phyloP scores from a whole-genome alignment of 192 early-diverging fungal species.

The Jimgerdemannia lactiflua region DNA sequence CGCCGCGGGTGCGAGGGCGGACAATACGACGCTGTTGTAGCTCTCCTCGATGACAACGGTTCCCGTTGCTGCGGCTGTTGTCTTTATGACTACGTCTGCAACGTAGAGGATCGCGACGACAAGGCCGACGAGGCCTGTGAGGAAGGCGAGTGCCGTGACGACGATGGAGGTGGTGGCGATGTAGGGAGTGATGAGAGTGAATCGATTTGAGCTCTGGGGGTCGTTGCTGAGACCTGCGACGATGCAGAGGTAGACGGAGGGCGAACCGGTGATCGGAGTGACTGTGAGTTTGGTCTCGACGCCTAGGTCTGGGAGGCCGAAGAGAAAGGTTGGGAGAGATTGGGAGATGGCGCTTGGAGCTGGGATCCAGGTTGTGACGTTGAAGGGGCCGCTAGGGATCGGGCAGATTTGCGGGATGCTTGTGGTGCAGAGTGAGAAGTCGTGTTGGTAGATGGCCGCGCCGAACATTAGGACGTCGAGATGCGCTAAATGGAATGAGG shows the following conservation, averaged over 20 bases:
- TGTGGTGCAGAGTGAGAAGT: slow-evolving; percentile 3
- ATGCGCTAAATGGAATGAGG: neutral
- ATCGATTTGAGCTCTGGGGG: neutral
- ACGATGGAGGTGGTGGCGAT: neutral
- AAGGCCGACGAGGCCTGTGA: slow-evolving; percentile 1
- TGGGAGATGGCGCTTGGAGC: neutral
- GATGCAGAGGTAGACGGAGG: slow-evolving; percentile 3
- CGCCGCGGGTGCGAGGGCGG: neutral
- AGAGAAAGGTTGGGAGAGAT: slow-evolving; percentile 7
- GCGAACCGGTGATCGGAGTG: neutral
- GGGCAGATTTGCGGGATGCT: slow-evolving; percentile 5
- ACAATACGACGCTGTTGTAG: neutral
- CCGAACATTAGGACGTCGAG: slow-evolving; percentile 7
- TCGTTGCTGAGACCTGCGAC: slow-evolving; percentile 3
- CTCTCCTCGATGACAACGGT: too few relatives aligned
- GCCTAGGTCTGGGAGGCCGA: slow-evolving; percentile 9
- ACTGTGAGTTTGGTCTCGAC: slow-evolving; percentile 6
- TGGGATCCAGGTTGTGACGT: neutral
- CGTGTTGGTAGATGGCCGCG: neutral
- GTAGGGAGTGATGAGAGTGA: slow-evolving; percentile 1
- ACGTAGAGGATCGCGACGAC: slow-evolving; percentile 1
- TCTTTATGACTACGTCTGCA: neutral
- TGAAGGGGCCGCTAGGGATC: slow-evolving; percentile 11
- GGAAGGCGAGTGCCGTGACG: neutral
- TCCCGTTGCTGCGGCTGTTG: neutral